Conservation (phyloP, 352 stramenopile genomes). For the Phytophthora gonapodyides region DNA sequence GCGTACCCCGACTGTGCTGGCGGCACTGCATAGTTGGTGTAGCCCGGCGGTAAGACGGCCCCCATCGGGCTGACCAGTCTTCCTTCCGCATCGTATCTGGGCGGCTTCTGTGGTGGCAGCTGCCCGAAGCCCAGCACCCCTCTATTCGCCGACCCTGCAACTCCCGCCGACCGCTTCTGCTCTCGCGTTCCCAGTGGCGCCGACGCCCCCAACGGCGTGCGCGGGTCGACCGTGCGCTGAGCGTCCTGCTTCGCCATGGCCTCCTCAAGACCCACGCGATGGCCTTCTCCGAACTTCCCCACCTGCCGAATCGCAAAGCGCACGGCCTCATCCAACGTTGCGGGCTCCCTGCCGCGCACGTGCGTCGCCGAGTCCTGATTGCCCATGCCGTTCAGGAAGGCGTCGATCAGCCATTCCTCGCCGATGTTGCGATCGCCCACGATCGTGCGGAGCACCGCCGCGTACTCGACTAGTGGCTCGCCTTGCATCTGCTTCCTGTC, state of each 20-base stretch:
- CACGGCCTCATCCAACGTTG: background rate
- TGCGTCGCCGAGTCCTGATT: background rate
- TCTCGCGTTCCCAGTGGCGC: too few relatives aligned
- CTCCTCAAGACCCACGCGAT: background rate
- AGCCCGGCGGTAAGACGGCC: too few relatives aligned
- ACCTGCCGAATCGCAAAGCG: background rate
- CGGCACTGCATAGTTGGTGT: too few relatives aligned
- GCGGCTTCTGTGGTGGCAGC: too few relatives aligned
- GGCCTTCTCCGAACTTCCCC: constrained; percentile 6
- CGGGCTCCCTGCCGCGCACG: background rate
- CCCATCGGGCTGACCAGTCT: too few relatives aligned
- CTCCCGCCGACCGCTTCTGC: too few relatives aligned
- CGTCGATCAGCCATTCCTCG: background rate
- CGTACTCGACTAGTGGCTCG: constrained; percentile 3
- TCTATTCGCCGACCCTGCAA: too few relatives aligned
- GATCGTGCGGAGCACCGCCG: background rate
- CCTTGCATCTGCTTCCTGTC: background rate
- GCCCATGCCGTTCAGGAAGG: constrained; percentile 1
- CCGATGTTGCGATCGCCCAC: background rate
- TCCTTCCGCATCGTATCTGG: too few relatives aligned
- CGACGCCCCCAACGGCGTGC: too few relatives aligned
- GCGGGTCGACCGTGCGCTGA: too few relatives aligned
- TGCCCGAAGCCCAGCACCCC: too few relatives aligned
- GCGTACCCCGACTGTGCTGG: too few relatives aligned
- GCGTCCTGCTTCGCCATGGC: background rate